These are phyloP conservation scores for Colletotrichum sp. DNA, from an alignment of 2,329 filamentous ascomycete species.

Conservation along the genomic window DNA sequence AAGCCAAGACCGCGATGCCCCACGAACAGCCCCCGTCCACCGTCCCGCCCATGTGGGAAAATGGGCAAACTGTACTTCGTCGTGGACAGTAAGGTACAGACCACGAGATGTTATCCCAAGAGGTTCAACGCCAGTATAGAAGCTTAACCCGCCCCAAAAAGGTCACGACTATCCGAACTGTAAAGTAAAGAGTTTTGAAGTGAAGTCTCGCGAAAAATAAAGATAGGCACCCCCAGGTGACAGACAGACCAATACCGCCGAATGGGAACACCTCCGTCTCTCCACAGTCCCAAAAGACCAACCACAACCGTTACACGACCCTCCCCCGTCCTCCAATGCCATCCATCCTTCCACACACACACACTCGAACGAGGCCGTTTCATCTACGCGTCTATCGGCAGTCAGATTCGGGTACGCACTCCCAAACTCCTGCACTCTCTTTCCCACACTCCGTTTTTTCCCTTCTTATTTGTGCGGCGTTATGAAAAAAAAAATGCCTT, in stretches of 20 bases:
- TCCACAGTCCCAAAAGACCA: neutral
- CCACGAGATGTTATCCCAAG: neutral
- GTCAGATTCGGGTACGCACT: neutral
- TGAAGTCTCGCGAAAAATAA: neutral
- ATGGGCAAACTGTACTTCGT: neutral
- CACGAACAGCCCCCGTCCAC: neutral
- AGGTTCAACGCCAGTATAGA: neutral
- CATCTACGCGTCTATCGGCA: constrained; percentile 16
- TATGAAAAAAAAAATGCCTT: neutral
- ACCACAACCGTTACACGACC: neutral
- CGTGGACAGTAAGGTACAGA: too few species aligned
- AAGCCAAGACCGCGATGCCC: neutral
- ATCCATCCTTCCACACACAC: neutral
- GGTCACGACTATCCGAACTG: neutral
- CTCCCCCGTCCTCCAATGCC: neutral
- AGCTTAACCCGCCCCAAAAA: neutral
- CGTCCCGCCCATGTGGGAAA: neutral
- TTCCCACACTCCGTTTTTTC: neutral
- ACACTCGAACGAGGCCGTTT: constrained; percentile 12
- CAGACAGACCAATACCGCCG: neutral
- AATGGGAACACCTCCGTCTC: neutral
- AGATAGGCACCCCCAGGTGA: neutral
- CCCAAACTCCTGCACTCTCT: neutral
- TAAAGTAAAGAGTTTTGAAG: neutral
- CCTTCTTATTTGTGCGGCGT: neutral